Evolutionary conservation across 179 eudicot genomes (phyloP), one percentile per base, ranked within the genome.

Genomic region (Vitellaria paradoxa): DNA sequence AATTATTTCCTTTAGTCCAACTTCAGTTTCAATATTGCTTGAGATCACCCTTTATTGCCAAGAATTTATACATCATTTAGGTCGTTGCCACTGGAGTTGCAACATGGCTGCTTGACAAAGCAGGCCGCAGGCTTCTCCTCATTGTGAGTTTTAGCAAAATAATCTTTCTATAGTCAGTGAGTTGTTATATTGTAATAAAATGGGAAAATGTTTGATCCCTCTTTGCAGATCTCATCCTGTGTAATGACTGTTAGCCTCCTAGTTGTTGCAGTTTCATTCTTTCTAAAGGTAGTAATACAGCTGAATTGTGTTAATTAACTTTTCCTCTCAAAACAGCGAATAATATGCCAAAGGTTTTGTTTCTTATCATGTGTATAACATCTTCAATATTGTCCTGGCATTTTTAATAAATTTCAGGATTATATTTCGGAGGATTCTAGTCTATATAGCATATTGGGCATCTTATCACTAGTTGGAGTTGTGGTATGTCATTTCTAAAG

Each of bases 81-180:
- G 99, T 95, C 30, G 9, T 89, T 78, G 99, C 99, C 57, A 96
- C 99, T 62, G 83, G 81, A 65, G 83, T 93, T 45, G 77, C 98
- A 47, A 88, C 92, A 75, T 96, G 94, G 96, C 73, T 96, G 88
- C 91, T 87, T 64, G 99, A 96, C 81, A 96, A 78, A 89, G 88
- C 99, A 68, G 99, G 99, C 70, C 92, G 99, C n/a, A 84, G 97
- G 79, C 60, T 96, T 81, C 90, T 96, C 65, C 89, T 95, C 52
- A 84, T 89, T 6, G 99, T 95, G 85, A 87, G 97, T 87, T 62
- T 65, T 37, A 73, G 50, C n/a, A 13, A 60, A 15, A 59, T 9
- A 45, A 76, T 30, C 50, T 70, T 21, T 59, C 11, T 50, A 18
- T 12, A 10, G 12, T 52, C 53, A 15, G 18, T 7, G n/a, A 26